phyloP scores from a whole-genome alignment of 1,139 yeast species.

The Pichia sp. region DNA sequence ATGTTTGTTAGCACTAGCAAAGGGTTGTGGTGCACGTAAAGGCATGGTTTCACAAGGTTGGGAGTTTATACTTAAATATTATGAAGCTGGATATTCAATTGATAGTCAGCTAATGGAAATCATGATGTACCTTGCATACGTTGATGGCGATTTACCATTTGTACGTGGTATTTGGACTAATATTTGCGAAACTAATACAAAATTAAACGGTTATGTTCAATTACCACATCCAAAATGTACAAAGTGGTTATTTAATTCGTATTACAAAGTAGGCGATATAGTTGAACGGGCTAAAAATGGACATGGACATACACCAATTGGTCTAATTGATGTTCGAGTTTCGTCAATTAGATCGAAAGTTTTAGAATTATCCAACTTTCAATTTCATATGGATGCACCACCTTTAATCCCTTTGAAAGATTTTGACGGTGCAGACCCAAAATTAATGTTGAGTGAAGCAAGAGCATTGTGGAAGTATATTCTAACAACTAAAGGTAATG shows the following conservation, averaged over 20 bases:
- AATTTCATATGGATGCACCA: slow-evolving; percentile 32
- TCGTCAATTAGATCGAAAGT: slow-evolving; percentile 25
- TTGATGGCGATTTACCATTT: slow-evolving; percentile 71
- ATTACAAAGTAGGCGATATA: slow-evolving; percentile 34
- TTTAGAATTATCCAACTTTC: slow-evolving; percentile 23
- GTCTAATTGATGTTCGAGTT: slow-evolving; percentile 26
- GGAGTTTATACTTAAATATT: slow-evolving; percentile 67
- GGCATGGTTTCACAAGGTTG: slow-evolving; percentile 55
- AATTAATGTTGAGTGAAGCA: slow-evolving; percentile 60
- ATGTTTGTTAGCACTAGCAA: slow-evolving; percentile 55
- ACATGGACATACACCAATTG: slow-evolving; percentile 30
- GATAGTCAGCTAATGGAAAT: slow-evolving; percentile 51
- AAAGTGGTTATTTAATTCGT: slow-evolving; percentile 50
- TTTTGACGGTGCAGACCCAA: slow-evolving; percentile 30
- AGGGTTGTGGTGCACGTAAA: slow-evolving; percentile 57
- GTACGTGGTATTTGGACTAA: slow-evolving; percentile 60
- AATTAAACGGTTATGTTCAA: slow-evolving; percentile 17
- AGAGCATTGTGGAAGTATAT: slow-evolving; percentile 68
- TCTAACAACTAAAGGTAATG: slow-evolving; percentile 34
- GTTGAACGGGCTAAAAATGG: slow-evolving; percentile 1
- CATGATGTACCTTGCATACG: slow-evolving; percentile 67
- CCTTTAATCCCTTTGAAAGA: slow-evolving; percentile 64
- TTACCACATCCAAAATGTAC: slow-evolving; percentile 41
- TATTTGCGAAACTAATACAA: slow-evolving; percentile 23
- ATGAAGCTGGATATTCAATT: slow-evolving; percentile 45